A percentile compares a stretch with the other conserved stretches of the same genome.
These are phyloP conservation scores for Sophora flavescens DNA, from an alignment of 306 rosid genomes.

Conservation along the genomic window DNA sequence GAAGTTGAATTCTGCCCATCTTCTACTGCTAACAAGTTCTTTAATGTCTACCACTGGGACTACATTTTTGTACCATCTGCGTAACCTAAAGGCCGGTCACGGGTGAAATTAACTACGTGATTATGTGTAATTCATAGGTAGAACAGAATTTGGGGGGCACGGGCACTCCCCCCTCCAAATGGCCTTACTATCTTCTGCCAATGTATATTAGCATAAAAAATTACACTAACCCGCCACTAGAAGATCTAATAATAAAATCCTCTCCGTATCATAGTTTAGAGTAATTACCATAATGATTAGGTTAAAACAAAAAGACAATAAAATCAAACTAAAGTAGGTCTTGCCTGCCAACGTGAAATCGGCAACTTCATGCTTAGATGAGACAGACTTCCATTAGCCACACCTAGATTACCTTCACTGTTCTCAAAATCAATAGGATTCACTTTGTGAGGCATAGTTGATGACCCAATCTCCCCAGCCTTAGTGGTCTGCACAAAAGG, in stretches of 20 bases:
- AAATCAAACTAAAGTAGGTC: constrained; percentile 37
- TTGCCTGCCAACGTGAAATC: constrained; percentile 90
- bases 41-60: too few relatives aligned
- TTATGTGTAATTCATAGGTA: neutral
- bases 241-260: constrained; percentile 16
- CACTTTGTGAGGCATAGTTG: constrained; percentile 98
- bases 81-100: neutral
- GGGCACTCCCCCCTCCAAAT: too few relatives aligned
- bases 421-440: constrained; percentile 98
- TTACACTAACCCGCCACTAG: constrained; percentile 4
- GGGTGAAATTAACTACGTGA: neutral
- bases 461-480: constrained; percentile 90
- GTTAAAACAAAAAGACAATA: constrained; percentile 3
- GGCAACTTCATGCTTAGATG: constrained; percentile 87
- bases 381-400: constrained; percentile 76
- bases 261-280: constrained; percentile 31
- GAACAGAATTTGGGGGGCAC: neutral
- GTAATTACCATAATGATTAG: neutral
- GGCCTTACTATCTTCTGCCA: neutral
- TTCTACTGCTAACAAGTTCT: neutral
- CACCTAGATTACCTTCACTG: constrained; percentile 93
- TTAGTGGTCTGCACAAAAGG: constrained; percentile 52
- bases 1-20: neutral
- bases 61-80: neutral
- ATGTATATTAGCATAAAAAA: neutral